Percentiles rank a stretch among this genome's conserved stretches.
Conservation (phyloP, 306 rosid genomes). For the Lagenaria siceraria region DNA sequence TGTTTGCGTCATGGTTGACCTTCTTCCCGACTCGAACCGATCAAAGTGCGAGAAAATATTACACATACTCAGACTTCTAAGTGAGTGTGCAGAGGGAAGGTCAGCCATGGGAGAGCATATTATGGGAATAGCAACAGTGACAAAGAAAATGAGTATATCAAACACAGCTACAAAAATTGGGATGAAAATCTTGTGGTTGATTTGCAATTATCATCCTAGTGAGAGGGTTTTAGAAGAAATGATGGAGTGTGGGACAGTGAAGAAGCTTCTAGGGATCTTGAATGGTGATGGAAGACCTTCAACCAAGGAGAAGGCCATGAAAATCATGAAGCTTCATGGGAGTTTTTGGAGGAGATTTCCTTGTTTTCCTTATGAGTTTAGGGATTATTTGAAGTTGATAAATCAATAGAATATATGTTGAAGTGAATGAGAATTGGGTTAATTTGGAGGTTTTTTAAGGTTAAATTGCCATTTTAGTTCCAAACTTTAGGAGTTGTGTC, state of each 20-base stretch:
- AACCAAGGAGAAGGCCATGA: slow-evolving; percentile 23
- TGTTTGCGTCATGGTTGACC: slow-evolving; percentile 30
- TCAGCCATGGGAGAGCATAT: slow-evolving; percentile 29
- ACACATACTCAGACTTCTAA: slow-evolving; percentile 17
- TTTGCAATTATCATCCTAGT: slow-evolving; percentile 22
- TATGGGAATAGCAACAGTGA: slow-evolving; percentile 25
- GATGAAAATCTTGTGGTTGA: slow-evolving; percentile 33
- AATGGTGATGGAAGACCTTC: slow-evolving; percentile 18
- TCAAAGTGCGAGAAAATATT: slow-evolving; percentile 29
- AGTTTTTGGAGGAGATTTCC: slow-evolving; percentile 34
- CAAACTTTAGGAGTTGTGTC: no score
- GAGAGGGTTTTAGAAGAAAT: slow-evolving; percentile 42
- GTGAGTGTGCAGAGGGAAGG: slow-evolving; percentile 45
- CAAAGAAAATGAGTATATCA: slow-evolving; percentile 23
- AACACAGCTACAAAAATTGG: slow-evolving; percentile 22
- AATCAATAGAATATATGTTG: not conserved
- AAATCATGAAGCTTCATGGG: slow-evolving; percentile 36
- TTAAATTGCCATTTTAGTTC: no score
- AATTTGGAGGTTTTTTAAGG: not conserved
- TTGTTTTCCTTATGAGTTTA: slow-evolving; percentile 32
- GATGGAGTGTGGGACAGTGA: slow-evolving; percentile 38
- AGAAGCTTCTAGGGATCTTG: slow-evolving; percentile 30
- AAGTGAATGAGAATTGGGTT: not conserved
- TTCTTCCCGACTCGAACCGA: slow-evolving; percentile 25
- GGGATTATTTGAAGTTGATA: slow-evolving; percentile 13